These are phyloP conservation scores for Colletotrichum orbiculare DNA, from an alignment of 2,329 filamentous ascomycete genomes.

Conservation along the genomic window DNA sequence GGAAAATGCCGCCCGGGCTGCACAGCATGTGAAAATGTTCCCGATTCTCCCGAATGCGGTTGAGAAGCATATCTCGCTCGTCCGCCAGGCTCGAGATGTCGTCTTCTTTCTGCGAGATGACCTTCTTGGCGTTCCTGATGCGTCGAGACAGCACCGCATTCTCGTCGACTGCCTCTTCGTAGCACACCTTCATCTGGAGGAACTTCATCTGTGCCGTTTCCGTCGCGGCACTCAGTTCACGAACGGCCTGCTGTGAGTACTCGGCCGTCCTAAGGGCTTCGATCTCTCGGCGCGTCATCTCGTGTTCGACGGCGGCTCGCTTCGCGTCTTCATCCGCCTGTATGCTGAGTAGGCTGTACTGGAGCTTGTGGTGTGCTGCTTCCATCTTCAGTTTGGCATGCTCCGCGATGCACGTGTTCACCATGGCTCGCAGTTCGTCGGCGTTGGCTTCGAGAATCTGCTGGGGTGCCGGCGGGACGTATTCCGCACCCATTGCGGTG, in stretches of 20 bases:
- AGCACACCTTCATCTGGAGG: slow-evolving; percentile 72
- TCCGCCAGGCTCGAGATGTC: slow-evolving; percentile 77
- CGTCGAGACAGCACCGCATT: slow-evolving; percentile 73
- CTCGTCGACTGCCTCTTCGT: slow-evolving; percentile 74
- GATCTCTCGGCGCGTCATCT: slow-evolving; percentile 89
- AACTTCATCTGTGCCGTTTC: slow-evolving; percentile 66
- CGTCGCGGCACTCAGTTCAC: slow-evolving; percentile 62
- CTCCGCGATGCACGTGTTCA: slow-evolving; percentile 65
- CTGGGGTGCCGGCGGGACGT: slow-evolving; percentile 57
- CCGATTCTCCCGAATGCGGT: slow-evolving; percentile 88
- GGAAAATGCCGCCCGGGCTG: slow-evolving; percentile 76
- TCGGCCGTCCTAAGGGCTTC: slow-evolving; percentile 83
- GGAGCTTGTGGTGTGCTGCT: slow-evolving; percentile 89
- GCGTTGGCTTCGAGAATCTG: slow-evolving; percentile 64
- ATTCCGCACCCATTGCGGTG: slow-evolving; percentile 48
- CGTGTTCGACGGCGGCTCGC: slow-evolving; percentile 88
- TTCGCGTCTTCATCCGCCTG: slow-evolving; percentile 88
- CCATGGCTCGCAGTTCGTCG: slow-evolving; percentile 67
- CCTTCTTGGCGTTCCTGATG: slow-evolving; percentile 78
- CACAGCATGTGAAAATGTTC: slow-evolving; percentile 86
- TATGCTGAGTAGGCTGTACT: slow-evolving; percentile 85
- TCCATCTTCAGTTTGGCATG: slow-evolving; percentile 78
- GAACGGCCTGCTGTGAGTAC: slow-evolving; percentile 70
- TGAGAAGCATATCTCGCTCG: slow-evolving; percentile 81
- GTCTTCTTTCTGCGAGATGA: slow-evolving; percentile 82